Evolutionary conservation across 2,329 filamentous ascomycete species (phyloP).

Genomic region (Epichloe gansuensis): DNA sequence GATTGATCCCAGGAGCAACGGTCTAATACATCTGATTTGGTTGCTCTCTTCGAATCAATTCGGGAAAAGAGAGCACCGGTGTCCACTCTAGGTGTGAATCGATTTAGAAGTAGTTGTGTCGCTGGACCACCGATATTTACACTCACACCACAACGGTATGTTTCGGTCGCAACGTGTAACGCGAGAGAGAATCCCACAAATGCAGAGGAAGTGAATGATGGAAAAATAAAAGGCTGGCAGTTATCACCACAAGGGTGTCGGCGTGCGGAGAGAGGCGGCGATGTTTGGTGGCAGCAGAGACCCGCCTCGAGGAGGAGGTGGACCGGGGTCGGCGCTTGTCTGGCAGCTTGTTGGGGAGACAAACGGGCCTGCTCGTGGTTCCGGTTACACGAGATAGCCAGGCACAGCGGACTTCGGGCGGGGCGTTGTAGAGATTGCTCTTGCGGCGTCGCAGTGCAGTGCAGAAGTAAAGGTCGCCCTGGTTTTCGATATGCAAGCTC

Average conservation of each 20-base stretch:
- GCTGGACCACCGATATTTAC: neutral
- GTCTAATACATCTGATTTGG: neutral
- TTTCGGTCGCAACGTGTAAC: slow-evolving; percentile 17
- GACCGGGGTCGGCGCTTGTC: slow-evolving; percentile 8
- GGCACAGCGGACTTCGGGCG: neutral
- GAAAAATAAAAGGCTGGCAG: slow-evolving; percentile 4
- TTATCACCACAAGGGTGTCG: neutral
- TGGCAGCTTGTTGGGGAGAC: neutral
- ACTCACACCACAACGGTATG: slow-evolving; percentile 14
- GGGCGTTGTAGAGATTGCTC: neutral
- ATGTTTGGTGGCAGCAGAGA: neutral
- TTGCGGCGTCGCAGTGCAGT: neutral
- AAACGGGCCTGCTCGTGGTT: slow-evolving; percentile 3
- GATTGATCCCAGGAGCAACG: too few relatives aligned
- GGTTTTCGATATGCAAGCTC: neutral
- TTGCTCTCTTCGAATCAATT: neutral
- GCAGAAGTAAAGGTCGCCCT: neutral
- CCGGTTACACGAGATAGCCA: slow-evolving; percentile 1
- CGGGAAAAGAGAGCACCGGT: neutral
- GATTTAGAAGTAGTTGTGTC: neutral
- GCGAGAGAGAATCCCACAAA: slow-evolving; percentile 6
- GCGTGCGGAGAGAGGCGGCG: slow-evolving; percentile 3
- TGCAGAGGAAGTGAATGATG: slow-evolving; percentile 9
- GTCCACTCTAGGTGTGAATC: neutral
- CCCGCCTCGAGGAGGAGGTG: slow-evolving; percentile 3